These are phyloP conservation scores for Citrus trifoliata DNA, from an alignment of 345 rosid genomes.

Conservation along the genomic window DNA sequence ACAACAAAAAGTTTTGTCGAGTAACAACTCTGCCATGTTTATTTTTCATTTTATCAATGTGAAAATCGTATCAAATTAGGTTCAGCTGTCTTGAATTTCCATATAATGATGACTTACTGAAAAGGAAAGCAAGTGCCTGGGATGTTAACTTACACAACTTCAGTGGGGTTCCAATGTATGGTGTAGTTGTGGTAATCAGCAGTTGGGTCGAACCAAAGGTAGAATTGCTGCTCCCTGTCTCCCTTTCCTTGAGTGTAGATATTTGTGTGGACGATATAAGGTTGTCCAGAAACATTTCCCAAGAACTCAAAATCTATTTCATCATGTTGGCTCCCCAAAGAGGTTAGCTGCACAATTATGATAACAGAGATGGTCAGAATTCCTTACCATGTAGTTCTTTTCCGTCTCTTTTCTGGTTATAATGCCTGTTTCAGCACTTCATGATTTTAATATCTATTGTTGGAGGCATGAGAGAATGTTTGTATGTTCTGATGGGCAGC, in stretches of 20 bases:
- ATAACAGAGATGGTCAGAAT: background rate
- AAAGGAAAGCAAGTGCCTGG: background rate
- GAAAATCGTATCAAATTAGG: background rate
- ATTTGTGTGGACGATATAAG: conserved; percentile 70
- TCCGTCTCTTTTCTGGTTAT: background rate
- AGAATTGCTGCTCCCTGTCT: conserved; percentile 58
- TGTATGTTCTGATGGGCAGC: background rate
- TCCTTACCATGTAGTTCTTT: background rate
- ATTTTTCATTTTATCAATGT: background rate
- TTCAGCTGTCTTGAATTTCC: background rate
- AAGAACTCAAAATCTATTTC: conserved; percentile 78
- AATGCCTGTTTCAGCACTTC: background rate
- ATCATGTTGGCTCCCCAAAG: conserved; percentile 54
- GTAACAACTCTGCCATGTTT: background rate
- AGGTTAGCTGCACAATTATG: conserved; percentile 44
- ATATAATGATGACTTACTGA: background rate
- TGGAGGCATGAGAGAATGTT: background rate
- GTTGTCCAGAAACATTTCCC: conserved; percentile 68
- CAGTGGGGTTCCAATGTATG: conserved; percentile 67
- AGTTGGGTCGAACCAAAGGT: conserved; percentile 59
- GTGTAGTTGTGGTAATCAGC: conserved; percentile 79
- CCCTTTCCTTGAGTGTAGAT: conserved; percentile 61
- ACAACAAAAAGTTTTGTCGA: background rate
- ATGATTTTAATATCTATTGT: background rate
- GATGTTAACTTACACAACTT: conserved; percentile 46